A percentile compares a stretch with the other conserved stretches of the same genome.
Conservation (phyloP, 2,329 filamentous ascomycete genomes). For the Onygena corvina region DNA sequence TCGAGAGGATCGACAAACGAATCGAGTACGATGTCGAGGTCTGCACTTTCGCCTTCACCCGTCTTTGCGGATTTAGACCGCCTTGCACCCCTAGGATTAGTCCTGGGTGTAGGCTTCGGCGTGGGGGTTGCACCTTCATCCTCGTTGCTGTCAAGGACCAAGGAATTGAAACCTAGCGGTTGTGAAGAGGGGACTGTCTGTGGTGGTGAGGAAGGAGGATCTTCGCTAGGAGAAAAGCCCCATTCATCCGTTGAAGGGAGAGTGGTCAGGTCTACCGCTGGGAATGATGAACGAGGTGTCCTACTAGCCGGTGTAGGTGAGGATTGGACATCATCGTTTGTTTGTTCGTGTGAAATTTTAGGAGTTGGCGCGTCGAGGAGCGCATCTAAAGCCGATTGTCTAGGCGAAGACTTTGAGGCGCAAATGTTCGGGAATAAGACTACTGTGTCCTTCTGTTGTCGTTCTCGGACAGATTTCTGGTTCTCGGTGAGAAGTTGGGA, state of each 20-base stretch:
- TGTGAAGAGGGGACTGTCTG: not conserved
- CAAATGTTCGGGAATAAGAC: constrained; percentile 57
- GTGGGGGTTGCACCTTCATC: not conserved
- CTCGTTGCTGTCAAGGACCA: not conserved
- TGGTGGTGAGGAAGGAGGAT: constrained; percentile 28
- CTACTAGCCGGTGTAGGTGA: constrained; percentile 41
- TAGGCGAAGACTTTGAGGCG: constrained; percentile 32
- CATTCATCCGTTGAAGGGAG: constrained; percentile 12
- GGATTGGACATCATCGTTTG: constrained; percentile 37
- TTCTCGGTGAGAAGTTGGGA: constrained; percentile 67
- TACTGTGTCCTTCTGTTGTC: constrained; percentile 52
- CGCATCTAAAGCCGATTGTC: constrained; percentile 17
- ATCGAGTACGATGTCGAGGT: constrained; percentile 20
- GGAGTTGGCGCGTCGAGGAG: constrained; percentile 26
- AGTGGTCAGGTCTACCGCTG: constrained; percentile 9
- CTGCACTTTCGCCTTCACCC: not conserved
- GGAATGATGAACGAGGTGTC: constrained; percentile 6
- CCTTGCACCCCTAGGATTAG: not conserved
- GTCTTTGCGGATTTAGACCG: too few relatives aligned
- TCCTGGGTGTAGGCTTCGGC: not conserved
- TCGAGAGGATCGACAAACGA: constrained; percentile 34
- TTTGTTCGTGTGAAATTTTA: constrained; percentile 27
- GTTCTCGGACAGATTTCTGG: constrained; percentile 64
- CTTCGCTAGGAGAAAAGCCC: constrained; percentile 17
- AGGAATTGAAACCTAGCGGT: not conserved